Conservation (phyloP, 2,329 filamentous ascomycete genomes). For the Cladophialophora bantiana region DNA sequence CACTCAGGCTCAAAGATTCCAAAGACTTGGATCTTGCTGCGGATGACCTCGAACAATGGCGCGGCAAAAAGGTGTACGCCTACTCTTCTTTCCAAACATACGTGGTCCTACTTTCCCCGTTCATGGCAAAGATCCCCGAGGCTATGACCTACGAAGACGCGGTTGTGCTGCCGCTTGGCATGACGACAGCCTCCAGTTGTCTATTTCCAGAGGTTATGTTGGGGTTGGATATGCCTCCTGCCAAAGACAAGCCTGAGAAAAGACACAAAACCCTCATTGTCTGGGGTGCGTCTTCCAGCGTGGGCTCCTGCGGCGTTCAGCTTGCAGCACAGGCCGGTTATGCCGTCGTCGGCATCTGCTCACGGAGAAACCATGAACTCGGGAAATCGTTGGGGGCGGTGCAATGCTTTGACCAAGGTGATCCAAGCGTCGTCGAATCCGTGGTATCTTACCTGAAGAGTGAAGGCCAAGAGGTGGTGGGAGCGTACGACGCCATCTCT, state of each 20-base stretch:
- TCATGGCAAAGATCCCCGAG: slow-evolving; percentile 45
- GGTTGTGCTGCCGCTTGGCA: slow-evolving; percentile 47
- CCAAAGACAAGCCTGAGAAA: slow-evolving; percentile 3
- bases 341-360: slow-evolving; percentile 47
- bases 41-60: slow-evolving; percentile 7
- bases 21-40: slow-evolving; percentile 1
- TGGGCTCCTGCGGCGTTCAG: slow-evolving; percentile 53
- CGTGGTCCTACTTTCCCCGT: slow-evolving; percentile 35
- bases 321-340: slow-evolving; percentile 50
- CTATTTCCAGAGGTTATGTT: slow-evolving; percentile 44
- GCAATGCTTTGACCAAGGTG: slow-evolving; percentile 55
- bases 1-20: not conserved
- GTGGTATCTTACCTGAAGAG: slow-evolving; percentile 5
- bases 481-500: slow-evolving; percentile 19
- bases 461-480: not conserved
- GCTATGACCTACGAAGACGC: slow-evolving; percentile 45
- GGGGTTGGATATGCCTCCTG: slow-evolving; percentile 38
- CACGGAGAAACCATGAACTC: slow-evolving; percentile 41
- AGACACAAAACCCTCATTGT: slow-evolving; percentile 42
- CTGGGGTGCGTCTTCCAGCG: slow-evolving; percentile 54
- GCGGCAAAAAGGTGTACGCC: slow-evolving; percentile 29
- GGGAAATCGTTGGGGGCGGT: slow-evolving; percentile 44
- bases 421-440: not conserved
- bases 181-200: slow-evolving; percentile 45
- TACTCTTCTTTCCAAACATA: slow-evolving; percentile 50